Evolutionary conservation across 768 basidiomycete species (phyloP).

Genomic region (Panaeolus papilionaceus): DNA sequence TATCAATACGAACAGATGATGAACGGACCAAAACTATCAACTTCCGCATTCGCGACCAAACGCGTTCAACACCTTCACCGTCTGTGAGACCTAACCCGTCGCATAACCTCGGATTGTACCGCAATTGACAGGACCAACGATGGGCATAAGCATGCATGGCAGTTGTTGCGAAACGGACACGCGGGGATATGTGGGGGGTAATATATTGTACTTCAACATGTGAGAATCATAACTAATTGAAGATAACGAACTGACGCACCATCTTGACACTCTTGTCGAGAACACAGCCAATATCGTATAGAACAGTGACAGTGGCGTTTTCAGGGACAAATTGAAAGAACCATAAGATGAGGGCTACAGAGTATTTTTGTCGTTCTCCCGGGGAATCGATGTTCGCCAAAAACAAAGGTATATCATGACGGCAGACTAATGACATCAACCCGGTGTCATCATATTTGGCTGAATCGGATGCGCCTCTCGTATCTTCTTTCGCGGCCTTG

Average conservation of each 20-base stretch:
- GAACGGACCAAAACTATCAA: constrained; percentile 38
- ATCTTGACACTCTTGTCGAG: constrained; percentile 31
- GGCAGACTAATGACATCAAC: constrained; percentile 44
- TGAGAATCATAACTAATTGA: neutral
- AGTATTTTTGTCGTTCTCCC: constrained; percentile 45
- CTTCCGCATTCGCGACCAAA: constrained; percentile 41
- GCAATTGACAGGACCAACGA: constrained; percentile 32
- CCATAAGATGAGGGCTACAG: constrained; percentile 38
- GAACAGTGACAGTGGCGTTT: constrained; percentile 26
- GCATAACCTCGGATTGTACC: constrained; percentile 37
- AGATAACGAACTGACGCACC: constrained; percentile 27
- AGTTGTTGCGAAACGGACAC: constrained; percentile 36
- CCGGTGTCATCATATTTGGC: constrained; percentile 37
- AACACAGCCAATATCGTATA: constrained; percentile 40
- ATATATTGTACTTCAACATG: constrained; percentile 32
- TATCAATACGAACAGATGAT: constrained; percentile 30
- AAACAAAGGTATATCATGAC: constrained; percentile 42
- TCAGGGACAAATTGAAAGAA: constrained; percentile 34
- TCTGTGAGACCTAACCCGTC: constrained; percentile 36
- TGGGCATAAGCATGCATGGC: constrained; percentile 47
- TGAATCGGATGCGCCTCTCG: constrained; percentile 30
- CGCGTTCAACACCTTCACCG: constrained; percentile 40
- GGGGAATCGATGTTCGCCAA: constrained; percentile 35
- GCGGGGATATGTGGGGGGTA: constrained; percentile 24
- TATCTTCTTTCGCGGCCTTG: constrained; percentile 38